Percentiles rank a stretch among this genome's conserved stretches.
Conservation (phyloP, 176 grass and related monocot genomes). For the Dendrocalamus sinicus region DNA sequence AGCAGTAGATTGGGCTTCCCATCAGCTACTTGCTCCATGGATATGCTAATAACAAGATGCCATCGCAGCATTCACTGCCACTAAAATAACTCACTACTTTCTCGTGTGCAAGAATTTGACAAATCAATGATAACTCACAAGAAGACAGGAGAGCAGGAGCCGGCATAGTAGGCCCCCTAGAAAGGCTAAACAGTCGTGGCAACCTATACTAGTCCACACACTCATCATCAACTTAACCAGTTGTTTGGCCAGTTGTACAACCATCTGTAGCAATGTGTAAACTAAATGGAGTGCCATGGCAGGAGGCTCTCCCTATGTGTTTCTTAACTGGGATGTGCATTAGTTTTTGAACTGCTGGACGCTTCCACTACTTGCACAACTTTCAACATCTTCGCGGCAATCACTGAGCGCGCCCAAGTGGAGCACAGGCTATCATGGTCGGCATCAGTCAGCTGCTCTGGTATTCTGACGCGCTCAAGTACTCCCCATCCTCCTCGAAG, state of each 20-base stretch:
- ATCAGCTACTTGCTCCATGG: neutral
- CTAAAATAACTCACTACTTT: neutral
- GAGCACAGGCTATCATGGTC: neutral
- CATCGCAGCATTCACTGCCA: neutral
- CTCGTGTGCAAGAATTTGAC: conserved; percentile 7
- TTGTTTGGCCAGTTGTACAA: conserved; percentile 12
- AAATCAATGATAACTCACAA: neutral
- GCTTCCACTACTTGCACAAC: neutral
- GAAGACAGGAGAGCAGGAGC: neutral
- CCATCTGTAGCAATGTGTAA: neutral
- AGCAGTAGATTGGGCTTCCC: too few species aligned
- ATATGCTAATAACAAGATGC: neutral
- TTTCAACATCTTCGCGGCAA: neutral
- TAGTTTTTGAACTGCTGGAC: neutral
- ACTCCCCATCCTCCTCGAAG: conserved; percentile 87
- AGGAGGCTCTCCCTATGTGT: neutral
- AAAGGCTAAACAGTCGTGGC: neutral
- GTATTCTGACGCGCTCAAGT: conserved; percentile 84
- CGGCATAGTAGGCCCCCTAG: neutral
- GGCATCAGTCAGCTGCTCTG: conserved; percentile 17
- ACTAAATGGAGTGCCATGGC: neutral
- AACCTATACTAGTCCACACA: neutral
- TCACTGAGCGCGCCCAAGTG: neutral
- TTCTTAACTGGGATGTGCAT: neutral
- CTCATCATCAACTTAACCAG: neutral